Base-by-base conservation (phyloP, 2,329 filamentous ascomycete genomes). In the Emericellopsis cladophorae region DNA sequence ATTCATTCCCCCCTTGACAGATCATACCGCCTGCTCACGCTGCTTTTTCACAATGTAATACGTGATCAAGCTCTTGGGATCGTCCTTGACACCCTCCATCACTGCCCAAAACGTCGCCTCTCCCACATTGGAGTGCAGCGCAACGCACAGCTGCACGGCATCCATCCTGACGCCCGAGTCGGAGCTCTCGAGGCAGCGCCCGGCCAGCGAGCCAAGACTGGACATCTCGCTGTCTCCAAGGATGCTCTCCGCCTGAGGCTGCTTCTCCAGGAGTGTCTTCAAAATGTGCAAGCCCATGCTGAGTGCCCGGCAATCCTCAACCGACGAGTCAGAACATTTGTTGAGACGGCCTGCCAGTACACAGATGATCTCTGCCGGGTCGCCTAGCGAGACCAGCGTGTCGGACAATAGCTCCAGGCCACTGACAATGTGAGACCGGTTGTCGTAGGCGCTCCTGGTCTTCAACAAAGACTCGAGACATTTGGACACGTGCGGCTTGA, bases 11-110 rank as follows among this genome's bases (percentile, higher is more conserved):
- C 8, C 18, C 8, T n/a, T 15, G n/a, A 35, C n/a, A 35, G 3
- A 9, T 35, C 36, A 38, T 31, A 24, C 34, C 14, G 14, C 50
- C 43, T 57, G 55, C 59, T 81, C 77, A 40, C 76, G 64, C 59
- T 81, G 76, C 55, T 70, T 68, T 67, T 81, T 81, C 33, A 84
- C 83, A 52, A 88, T 81, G 57, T 88, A 89, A 55, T 89, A 89
- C 9, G 81, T 88, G 51, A 89, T 79, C 45, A 89, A 58, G 49
- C 80, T 87, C 65, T 86, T 76, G 18, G 82, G 76, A 48, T 85
- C 82, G 48, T 87, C 82, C 52, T 75, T 73, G 26, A 84, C 68
- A 9, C 64, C 70, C 43, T 68, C 74, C 51, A 88, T 66, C 21
- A 71, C 70, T 29, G 70, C 71, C 84, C 84, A 90, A 54, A 89